These are phyloP conservation scores for Aspergillus arachidicola DNA, from an alignment of 2,329 filamentous ascomycete species.

Conservation along the genomic window DNA sequence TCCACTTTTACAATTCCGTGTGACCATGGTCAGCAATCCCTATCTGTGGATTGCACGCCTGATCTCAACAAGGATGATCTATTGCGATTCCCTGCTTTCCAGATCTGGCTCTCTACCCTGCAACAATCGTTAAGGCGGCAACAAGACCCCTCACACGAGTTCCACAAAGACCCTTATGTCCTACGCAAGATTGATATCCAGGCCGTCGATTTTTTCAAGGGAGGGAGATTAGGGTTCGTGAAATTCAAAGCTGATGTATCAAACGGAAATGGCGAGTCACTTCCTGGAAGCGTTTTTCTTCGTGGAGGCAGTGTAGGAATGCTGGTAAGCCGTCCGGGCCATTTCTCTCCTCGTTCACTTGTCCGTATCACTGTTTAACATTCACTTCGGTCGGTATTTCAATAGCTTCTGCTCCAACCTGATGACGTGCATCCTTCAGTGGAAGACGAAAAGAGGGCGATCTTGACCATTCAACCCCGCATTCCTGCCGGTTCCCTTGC, in stretches of 20 bases:
- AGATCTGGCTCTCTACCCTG: slow-evolving; percentile 56
- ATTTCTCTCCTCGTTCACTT: not conserved
- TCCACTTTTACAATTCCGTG: slow-evolving; percentile 45
- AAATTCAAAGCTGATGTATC: slow-evolving; percentile 59
- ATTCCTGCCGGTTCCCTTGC: slow-evolving; percentile 58
- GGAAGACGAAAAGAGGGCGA: slow-evolving; percentile 50
- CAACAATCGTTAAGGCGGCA: slow-evolving; percentile 53
- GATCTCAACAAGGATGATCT: slow-evolving; percentile 50
- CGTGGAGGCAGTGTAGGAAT: slow-evolving; percentile 62
- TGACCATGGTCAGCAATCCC: slow-evolving; percentile 31
- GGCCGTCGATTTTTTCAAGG: slow-evolving; percentile 56
- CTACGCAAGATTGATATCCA: slow-evolving; percentile 58
- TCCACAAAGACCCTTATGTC: slow-evolving; percentile 54
- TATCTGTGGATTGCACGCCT: slow-evolving; percentile 46
- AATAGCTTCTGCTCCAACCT: slow-evolving; percentile 57
- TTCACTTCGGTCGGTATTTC: not conserved
- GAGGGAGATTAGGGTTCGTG: slow-evolving; percentile 56
- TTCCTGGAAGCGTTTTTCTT: slow-evolving; percentile 61
- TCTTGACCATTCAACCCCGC: slow-evolving; percentile 60
- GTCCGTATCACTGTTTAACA: not conserved
- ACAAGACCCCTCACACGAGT: slow-evolving; percentile 49
- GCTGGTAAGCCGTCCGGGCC: slow-evolving; percentile 44
- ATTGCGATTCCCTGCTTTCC: slow-evolving; percentile 56
- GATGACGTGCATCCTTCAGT: slow-evolving; percentile 47
- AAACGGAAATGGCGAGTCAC: slow-evolving; percentile 52